These are phyloP conservation scores for Monosporascus sp. DNA, from an alignment of 2,329 filamentous ascomycete genomes.

Conservation along the genomic window DNA sequence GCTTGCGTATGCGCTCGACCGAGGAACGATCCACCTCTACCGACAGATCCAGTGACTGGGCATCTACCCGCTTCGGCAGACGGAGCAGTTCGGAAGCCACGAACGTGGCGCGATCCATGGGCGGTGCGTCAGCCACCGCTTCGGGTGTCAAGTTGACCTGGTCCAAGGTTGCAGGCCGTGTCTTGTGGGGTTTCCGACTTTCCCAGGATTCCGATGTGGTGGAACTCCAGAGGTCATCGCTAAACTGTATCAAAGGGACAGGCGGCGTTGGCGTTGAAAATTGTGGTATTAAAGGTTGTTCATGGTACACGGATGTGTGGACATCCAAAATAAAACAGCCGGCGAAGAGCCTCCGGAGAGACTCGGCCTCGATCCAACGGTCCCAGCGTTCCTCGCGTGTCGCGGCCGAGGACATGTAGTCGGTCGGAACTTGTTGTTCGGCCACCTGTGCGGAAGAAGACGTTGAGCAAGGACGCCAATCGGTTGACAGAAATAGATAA, in stretches of 20 bases:
- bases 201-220: slow-evolving; percentile 42
- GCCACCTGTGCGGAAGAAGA: slow-evolving; percentile 36
- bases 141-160: slow-evolving; percentile 32
- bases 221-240: slow-evolving; percentile 46
- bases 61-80: slow-evolving; percentile 17
- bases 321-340: slow-evolving; percentile 54
- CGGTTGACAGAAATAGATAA: slow-evolving; percentile 15
- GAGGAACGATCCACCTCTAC: slow-evolving; percentile 13
- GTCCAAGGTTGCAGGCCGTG: slow-evolving; percentile 23
- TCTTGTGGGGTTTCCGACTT: slow-evolving; percentile 21
- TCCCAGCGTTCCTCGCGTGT: slow-evolving; percentile 39
- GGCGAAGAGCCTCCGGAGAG: slow-evolving; percentile 48
- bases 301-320: slow-evolving; percentile 50
- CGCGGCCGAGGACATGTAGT: slow-evolving; percentile 12
- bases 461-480: slow-evolving; percentile 29
- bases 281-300: slow-evolving; percentile 38
- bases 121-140: slow-evolving; percentile 26
- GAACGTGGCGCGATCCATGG: slow-evolving; percentile 23
- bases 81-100: slow-evolving; percentile 23
- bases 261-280: slow-evolving; percentile 31
- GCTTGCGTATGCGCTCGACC: slow-evolving; percentile 27
- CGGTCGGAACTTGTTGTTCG: slow-evolving; percentile 24
- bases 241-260: slow-evolving; percentile 43
- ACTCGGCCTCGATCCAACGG: slow-evolving; percentile 48
- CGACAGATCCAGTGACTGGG: slow-evolving; percentile 15